Evolutionary conservation across 2,329 filamentous ascomycete species (phyloP).

Genomic region (Alternaria incomplexa): DNA sequence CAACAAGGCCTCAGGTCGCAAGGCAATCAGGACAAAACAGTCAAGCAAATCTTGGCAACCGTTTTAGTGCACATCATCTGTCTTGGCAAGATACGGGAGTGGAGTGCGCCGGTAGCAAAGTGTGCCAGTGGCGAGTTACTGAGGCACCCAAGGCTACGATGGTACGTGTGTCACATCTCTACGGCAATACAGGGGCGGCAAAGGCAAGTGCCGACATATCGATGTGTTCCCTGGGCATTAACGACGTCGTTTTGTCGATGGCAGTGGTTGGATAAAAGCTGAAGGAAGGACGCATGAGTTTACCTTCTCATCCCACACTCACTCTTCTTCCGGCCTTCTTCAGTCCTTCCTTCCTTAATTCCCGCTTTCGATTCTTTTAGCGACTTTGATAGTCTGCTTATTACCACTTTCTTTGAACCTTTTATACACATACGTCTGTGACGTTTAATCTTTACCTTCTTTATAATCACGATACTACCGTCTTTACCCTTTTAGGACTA

Average conservation of each 20-base stretch:
- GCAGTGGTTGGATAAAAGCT: slow-evolving; percentile 34
- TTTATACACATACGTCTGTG: slow-evolving; percentile 41
- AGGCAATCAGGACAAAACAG: slow-evolving; percentile 11
- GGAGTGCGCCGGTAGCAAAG: slow-evolving; percentile 16
- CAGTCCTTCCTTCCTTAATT: slow-evolving; percentile 34
- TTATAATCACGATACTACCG: slow-evolving; percentile 32
- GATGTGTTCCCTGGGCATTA: not conserved
- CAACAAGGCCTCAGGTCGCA: slow-evolving; percentile 20
- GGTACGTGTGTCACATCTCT: slow-evolving; percentile 19
- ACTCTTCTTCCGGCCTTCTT: slow-evolving; percentile 14
- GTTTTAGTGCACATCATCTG: slow-evolving; percentile 27
- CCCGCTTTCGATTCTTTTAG: slow-evolving; percentile 22
- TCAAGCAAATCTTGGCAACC: slow-evolving; percentile 38
- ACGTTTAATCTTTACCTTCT: slow-evolving; percentile 34
- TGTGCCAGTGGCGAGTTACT: not conserved
- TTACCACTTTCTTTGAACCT: slow-evolving; percentile 24
- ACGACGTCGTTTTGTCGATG: not conserved
- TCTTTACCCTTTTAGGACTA: not conserved
- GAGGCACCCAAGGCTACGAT: not conserved
- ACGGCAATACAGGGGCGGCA: slow-evolving; percentile 17
- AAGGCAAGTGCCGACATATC: slow-evolving; percentile 15
- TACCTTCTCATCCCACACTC: slow-evolving; percentile 29
- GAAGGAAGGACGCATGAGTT: slow-evolving; percentile 20
- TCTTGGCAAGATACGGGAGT: slow-evolving; percentile 36
- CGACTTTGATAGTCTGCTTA: slow-evolving; percentile 47